phyloP scores from a whole-genome alignment of 2,329 filamentous ascomycete genomes.

The Aureobasidium leucospermi region DNA sequence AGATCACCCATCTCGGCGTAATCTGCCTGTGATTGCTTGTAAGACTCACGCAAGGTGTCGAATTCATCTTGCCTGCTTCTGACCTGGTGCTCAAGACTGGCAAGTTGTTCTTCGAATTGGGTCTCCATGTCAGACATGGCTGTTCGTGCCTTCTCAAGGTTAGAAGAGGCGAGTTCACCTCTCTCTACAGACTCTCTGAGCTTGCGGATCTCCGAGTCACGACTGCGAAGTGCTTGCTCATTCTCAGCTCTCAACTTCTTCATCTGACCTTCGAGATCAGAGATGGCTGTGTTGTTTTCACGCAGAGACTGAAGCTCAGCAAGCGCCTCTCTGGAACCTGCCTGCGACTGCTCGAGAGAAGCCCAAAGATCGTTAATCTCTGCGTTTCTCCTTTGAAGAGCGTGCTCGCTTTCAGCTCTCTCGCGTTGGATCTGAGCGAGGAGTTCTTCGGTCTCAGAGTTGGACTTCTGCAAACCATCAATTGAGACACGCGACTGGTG shows the following conservation, averaged over 20 bases:
- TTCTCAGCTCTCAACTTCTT: constrained; percentile 5
- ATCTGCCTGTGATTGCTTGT: background rate
- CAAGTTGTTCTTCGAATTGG: constrained; percentile 1
- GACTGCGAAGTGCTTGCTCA: constrained; percentile 5
- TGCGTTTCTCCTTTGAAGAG: background rate
- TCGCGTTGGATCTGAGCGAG: constrained; percentile 1
- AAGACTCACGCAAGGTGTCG: background rate
- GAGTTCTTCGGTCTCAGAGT: background rate
- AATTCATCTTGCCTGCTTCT: background rate
- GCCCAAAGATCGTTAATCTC: constrained; percentile 10
- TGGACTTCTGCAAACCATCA: background rate
- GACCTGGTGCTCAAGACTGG: background rate
- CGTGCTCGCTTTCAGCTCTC: background rate
- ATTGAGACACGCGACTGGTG: background rate
- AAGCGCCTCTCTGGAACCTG: constrained; percentile 8
- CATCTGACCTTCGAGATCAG: constrained; percentile 7
- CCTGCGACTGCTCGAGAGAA: constrained; percentile 11
- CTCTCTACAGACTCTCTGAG: constrained; percentile 6
- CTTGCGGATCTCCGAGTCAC: constrained; percentile 5
- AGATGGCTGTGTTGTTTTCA: background rate
- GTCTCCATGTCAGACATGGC: constrained; percentile 4
- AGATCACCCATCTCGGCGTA: constrained; percentile 2
- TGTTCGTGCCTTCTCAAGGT: background rate
- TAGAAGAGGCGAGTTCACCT: background rate
- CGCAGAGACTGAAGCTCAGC: constrained; percentile 7